Conservation (phyloP, 148 eudicot species). For the Chenopodium berlandieri region DNA sequence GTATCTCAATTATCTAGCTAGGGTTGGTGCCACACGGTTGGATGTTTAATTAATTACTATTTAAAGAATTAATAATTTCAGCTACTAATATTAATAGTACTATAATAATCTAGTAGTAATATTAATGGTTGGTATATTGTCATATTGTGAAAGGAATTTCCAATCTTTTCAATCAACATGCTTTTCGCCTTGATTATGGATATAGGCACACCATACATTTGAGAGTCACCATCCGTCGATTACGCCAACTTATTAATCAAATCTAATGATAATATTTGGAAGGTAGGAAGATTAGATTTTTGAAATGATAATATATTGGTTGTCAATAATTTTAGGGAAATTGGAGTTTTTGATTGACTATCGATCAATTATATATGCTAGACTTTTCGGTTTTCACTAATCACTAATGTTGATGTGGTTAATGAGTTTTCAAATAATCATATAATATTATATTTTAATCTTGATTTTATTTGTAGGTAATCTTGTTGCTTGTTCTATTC, state of each 20-base stretch:
- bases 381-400: no score
- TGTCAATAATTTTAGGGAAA: not conserved
- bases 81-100: not conserved
- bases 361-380: no score
- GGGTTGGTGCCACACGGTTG: conserved; percentile 26
- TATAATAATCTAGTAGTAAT: not conserved
- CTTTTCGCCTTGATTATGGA: not conserved
- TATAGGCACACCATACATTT: not conserved
- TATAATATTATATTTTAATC: no score
- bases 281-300: conserved; percentile 10
- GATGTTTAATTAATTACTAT: not conserved
- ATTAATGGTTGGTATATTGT: conserved; percentile 16
- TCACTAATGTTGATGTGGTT: no score
- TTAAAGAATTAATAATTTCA: no score
- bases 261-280: conserved; percentile 9
- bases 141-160: conserved; percentile 25
- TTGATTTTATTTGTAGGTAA: no score
- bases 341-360: no score
- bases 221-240: conserved; percentile 13
- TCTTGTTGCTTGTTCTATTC: no score
- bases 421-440: no score
- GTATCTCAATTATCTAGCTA: not conserved
- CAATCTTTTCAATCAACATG: not conserved
- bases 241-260: conserved; percentile 3
- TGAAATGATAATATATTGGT: not conserved